phyloP scores from a whole-genome alignment of 371 early-diverging fungal species.

The Mortierella sp. region DNA sequence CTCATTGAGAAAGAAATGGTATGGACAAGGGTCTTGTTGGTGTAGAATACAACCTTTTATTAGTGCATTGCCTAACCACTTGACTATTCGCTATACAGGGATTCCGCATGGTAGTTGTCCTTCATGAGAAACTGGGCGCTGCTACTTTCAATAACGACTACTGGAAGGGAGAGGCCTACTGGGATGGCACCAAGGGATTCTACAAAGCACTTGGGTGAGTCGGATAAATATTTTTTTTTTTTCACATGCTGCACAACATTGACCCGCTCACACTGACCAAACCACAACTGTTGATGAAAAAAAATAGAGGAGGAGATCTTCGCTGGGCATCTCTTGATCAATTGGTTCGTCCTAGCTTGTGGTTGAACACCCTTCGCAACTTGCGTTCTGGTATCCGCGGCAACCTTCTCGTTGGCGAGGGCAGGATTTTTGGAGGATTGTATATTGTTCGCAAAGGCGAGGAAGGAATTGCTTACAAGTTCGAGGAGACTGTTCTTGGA shows the following conservation, averaged over 20 bases:
- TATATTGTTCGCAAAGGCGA: constrained; percentile 35
- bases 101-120: constrained; percentile 54
- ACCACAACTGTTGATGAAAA: neutral
- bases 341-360: constrained; percentile 26
- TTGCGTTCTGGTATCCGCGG: constrained; percentile 37
- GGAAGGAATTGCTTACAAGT: constrained; percentile 35
- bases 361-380: constrained; percentile 42
- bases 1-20: constrained; percentile 51
- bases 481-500: constrained; percentile 34
- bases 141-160: constrained; percentile 50
- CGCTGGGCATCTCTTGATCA: constrained; percentile 31
- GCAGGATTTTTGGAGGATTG: constrained; percentile 43
- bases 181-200: constrained; percentile 54
- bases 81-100: constrained; percentile 16
- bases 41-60: constrained; percentile 1
- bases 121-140: constrained; percentile 56
- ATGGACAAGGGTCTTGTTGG: too few relatives aligned
- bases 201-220: constrained; percentile 53
- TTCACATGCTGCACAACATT: neutral
- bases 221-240: neutral
- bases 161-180: constrained; percentile 54
- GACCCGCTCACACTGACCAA: neutral
- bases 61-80: neutral
- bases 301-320: constrained; percentile 22
- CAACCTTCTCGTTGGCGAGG: constrained; percentile 43